These are phyloP conservation scores for Cryphonectria japonica DNA, from an alignment of 2,329 filamentous ascomycete species.

Conservation along the genomic window DNA sequence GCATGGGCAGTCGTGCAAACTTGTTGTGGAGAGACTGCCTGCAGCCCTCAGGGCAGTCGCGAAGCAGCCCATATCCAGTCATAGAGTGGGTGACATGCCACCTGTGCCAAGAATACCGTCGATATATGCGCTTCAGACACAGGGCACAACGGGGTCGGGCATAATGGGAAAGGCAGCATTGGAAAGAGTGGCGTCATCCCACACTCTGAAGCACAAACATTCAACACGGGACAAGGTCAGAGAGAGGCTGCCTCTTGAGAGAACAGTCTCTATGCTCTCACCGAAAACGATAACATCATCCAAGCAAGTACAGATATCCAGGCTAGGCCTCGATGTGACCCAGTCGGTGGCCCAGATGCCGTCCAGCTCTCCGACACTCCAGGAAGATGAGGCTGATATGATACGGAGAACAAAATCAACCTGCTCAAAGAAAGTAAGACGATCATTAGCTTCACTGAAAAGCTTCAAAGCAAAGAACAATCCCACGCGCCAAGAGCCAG, in stretches of 20 bases:
- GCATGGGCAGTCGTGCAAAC: neutral
- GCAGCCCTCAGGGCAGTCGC: conserved; percentile 8
- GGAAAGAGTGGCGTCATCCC: neutral
- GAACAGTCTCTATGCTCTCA: neutral
- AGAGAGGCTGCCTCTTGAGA: neutral
- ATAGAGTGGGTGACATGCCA: neutral
- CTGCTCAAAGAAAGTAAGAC: neutral
- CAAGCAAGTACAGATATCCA: neutral
- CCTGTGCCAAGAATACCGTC: neutral
- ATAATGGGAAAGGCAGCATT: too few relatives aligned
- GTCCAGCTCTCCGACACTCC: neutral
- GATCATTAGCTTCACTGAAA: neutral
- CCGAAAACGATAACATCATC: neutral
- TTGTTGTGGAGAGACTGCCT: neutral
- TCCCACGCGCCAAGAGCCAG: neutral
- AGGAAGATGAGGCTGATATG: too few relatives aligned
- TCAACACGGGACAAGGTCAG: neutral
- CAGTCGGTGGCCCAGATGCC: neutral
- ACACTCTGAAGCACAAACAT: too few relatives aligned
- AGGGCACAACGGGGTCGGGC: neutral
- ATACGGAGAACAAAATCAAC: neutral
- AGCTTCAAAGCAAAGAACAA: neutral
- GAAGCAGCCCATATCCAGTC: neutral
- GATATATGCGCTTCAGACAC: neutral
- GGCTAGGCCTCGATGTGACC: neutral